Base-by-base conservation (phyloP, 2,329 filamentous ascomycete genomes). In the Pseudopyricularia cyperi region DNA sequence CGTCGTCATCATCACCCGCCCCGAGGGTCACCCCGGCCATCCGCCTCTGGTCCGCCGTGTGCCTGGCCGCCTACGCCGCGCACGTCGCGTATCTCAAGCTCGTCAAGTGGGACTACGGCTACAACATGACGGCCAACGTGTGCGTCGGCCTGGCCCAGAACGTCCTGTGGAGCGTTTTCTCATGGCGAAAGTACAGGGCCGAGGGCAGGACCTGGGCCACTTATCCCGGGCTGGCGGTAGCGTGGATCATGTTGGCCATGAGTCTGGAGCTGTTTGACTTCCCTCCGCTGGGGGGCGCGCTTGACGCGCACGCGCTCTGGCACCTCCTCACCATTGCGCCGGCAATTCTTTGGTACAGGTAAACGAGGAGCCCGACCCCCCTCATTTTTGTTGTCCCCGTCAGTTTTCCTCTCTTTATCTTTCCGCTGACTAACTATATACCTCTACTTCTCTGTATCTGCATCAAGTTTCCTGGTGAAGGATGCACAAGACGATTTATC, bases 81-180 rank as follows among this genome's bases (percentile, higher is more conserved):
- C 93, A 98, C 64, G 81, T 96, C 48, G 77, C 73, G 46, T 98
- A 95, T 66, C 75, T 98, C 52, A 88, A 85, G 62, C 80, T 89
- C 59, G 87, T 90, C 73, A 73, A 76, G 17, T 98, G 93, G 87
- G 87, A 97, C 67, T 98, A 98, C 66, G 86, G 85, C 5, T 98
- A 98, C 71, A 98, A 98, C 65, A 97, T 98, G 89, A 82, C 85
- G 1, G 93, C 90, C 50, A 98, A 97, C 62, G 87, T 98, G 19
- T 80, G 77, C 3, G 79, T 86, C 11, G 93, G 93, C 3, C 72
- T 89, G 39, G 66, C 90, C 4, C 84, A 89, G 63, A 95, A 97
- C 61, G 51, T 83, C 4, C 69, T 97, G 53, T 97, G 93, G 93
- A 87, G 76, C 44, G 85, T 79, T 66, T 96, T 95, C 68, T 90